Conservation (phyloP, 139 green algal genomes). For the Chlorella sp. region DNA sequence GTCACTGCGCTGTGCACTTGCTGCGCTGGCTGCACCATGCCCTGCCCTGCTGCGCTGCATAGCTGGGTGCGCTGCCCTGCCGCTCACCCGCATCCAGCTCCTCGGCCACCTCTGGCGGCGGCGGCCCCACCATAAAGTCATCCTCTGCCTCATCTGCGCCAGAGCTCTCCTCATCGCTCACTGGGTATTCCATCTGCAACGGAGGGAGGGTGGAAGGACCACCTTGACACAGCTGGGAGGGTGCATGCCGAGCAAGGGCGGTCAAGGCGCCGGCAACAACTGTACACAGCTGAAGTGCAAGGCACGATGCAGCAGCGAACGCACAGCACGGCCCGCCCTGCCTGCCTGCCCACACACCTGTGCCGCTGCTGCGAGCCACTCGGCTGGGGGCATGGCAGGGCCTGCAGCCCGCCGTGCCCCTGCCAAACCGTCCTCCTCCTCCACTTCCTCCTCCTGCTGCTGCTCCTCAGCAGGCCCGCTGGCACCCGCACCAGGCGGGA, state of each 20-base stretch:
- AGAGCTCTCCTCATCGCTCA: conserved; percentile 3
- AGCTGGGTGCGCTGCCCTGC: no score
- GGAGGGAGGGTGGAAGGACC: background rate
- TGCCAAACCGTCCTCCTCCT: background rate
- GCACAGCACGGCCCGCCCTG: no score
- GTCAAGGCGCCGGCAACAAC: background rate
- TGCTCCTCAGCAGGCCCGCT: background rate
- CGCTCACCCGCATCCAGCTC: conserved; percentile 54
- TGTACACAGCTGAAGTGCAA: background rate
- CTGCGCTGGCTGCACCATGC: background rate
- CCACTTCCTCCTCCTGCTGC: conserved; percentile 3
- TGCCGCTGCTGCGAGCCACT: conserved; percentile 65
- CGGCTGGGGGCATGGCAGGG: conserved; percentile 59
- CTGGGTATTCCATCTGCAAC: conserved; percentile 28
- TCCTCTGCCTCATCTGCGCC: conserved; percentile 40
- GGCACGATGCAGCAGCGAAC: background rate
- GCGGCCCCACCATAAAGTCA: conserved; percentile 66
- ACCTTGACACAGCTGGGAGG: background rate
- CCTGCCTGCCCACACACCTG: conserved; percentile 3
- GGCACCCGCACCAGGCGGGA: background rate
- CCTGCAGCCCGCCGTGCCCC: conserved; percentile 39
- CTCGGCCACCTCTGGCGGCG: conserved; percentile 69
- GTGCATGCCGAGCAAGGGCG: background rate
- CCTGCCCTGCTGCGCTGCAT: no score
- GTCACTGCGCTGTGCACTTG: background rate